Conservation (phyloP, 2,329 filamentous ascomycete species). For the Cordyceps militaris region DNA sequence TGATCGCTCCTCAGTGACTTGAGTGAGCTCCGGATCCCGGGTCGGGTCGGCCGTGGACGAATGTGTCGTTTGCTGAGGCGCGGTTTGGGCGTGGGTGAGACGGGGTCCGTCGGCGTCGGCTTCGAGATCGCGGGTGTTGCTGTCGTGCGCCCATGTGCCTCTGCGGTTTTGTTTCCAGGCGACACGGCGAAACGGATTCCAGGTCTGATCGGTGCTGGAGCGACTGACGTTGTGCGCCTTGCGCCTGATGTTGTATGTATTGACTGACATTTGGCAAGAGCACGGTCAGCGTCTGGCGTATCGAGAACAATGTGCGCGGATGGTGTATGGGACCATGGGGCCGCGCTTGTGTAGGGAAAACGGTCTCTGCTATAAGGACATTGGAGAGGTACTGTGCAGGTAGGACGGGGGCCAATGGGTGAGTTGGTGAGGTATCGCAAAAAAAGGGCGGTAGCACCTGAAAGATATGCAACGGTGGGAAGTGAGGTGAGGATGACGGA, state of each 20-base stretch:
- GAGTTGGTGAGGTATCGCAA: neutral
- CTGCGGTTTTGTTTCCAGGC: constrained; percentile 27
- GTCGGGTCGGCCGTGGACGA: constrained; percentile 14
- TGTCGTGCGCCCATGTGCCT: constrained; percentile 30
- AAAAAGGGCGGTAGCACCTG: neutral
- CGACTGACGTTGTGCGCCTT: constrained; percentile 37
- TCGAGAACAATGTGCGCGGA: neutral
- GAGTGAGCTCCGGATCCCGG: constrained; percentile 2
- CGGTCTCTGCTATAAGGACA: neutral
- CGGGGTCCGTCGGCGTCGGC: constrained; percentile 22
- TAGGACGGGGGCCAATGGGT: no score
- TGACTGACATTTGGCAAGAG: constrained; percentile 30
- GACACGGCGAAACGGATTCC: constrained; percentile 40
- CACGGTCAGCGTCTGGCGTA: constrained; percentile 2
- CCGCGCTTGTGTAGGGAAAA: no score
- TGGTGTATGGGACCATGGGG: neutral
- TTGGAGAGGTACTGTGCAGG: neutral
- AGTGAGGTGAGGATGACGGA: neutral
- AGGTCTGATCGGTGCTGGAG: constrained; percentile 29
- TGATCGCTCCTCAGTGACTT: constrained; percentile 19
- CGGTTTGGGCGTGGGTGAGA: constrained; percentile 30
- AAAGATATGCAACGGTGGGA: neutral
- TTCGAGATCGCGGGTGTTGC: constrained; percentile 18
- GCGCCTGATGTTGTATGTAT: constrained; percentile 38
- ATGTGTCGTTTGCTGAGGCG: constrained; percentile 21